Base-by-base conservation (phyloP, 176 grass and related monocot genomes). In the Saccharum officinarum region DNA sequence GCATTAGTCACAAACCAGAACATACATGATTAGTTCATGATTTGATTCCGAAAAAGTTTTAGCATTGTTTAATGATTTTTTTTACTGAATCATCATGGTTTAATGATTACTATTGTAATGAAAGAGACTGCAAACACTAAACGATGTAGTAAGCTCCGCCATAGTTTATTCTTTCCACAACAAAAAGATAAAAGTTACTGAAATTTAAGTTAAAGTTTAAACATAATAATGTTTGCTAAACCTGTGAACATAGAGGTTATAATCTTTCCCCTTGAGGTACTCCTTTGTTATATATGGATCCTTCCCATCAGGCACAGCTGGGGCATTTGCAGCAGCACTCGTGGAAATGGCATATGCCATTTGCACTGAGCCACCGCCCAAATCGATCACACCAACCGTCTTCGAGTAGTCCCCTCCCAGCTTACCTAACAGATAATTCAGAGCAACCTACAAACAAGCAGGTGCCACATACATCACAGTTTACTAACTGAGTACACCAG, bases 221-320 rank as follows among this genome's bases (percentile, higher is more conserved):
- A 63, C 25, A 63, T 28, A 12, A 63, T 28, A 12, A 30, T 63
- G n/a, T 28, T 63, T 63, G 23, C 23, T 22, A 52, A 69, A 92
- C 92, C 92, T 90, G 26, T 92, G 78, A 73, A 34, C 82, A 81
- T 95, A 95, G 12, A 92, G 15, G 40, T 92, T 46, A 22, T 92
- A 90, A 20, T 76, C 60, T 42, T n/a, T 72, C 61, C 81, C 89
- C 39, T 83, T 89, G 1, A 94, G 85, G 66, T 77, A 71, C 37
- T 90, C 76, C 11, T 72, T 87, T 2, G 69, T 88, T 5, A 92
- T 31, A 9, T 89, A 94, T 15, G 86, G 18, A 50, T 90, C 78
- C 13, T 71, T 71, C 13, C 23, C 85, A 1, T 75, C 62, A 8
- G 31, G 34, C 20, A 66, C 23, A 23, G 22, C 13, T n/a, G 92